Evolutionary conservation across 169 alveolate species (phyloP).

Genomic region (Plasmodium adleri): DNA sequence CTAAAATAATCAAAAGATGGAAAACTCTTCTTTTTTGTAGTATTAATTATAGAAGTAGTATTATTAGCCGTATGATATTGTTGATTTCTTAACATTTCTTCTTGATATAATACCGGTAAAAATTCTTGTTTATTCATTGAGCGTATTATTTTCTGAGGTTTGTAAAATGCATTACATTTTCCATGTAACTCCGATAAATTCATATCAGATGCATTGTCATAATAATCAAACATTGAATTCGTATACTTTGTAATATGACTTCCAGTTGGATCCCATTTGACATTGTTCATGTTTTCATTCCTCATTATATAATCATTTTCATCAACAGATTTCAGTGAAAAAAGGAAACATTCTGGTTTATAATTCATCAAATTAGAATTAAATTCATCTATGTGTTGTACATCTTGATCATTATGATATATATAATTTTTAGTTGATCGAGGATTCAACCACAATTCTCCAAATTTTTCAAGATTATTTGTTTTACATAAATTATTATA

Average conservation of each 20-base stretch:
- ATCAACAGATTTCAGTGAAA: slow-evolving; percentile 45
- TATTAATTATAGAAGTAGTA: too few relatives aligned
- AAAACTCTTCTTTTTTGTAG: slow-evolving; percentile 19
- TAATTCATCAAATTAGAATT: slow-evolving; percentile 29
- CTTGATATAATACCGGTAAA: slow-evolving; percentile 8
- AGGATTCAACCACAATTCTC: slow-evolving; percentile 29
- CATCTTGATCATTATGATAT: slow-evolving; percentile 15
- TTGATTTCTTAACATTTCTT: slow-evolving; percentile 29
- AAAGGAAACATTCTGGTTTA: slow-evolving; percentile 27
- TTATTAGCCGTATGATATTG: too few relatives aligned
- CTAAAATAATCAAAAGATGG: slow-evolving; percentile 33
- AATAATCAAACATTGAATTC: slow-evolving; percentile 44
- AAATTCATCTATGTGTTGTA: slow-evolving; percentile 26
- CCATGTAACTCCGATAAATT: slow-evolving; percentile 36
- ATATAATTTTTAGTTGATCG: slow-evolving; percentile 18
- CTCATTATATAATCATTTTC: slow-evolving; percentile 40
- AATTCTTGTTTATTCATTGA: slow-evolving; percentile 32
- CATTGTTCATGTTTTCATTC: slow-evolving; percentile 9
- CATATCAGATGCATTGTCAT: slow-evolving; percentile 32
- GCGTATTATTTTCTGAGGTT: slow-evolving; percentile 17
- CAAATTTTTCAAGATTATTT: slow-evolving; percentile 13
- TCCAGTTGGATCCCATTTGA: slow-evolving; percentile 25
- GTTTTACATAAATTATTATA: slow-evolving; percentile 1
- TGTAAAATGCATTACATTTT: slow-evolving; percentile 12
- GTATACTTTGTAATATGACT: slow-evolving; percentile 28